Conservation (phyloP, 805 yeast genomes). For the Saturnispora bothae region DNA sequence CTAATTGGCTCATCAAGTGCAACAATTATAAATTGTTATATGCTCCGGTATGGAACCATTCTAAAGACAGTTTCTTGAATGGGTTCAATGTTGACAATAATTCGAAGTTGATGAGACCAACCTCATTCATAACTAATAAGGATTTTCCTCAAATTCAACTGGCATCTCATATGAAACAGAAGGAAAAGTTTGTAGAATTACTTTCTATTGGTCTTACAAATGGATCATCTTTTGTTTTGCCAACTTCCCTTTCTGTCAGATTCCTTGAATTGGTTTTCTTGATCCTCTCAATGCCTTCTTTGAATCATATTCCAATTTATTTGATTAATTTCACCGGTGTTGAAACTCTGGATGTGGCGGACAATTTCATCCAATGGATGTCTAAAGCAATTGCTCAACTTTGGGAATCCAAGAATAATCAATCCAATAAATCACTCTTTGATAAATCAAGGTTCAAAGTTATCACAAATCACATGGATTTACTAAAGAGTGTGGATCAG, state of each 20-base stretch:
- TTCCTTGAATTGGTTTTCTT: slow-evolving; percentile 62
- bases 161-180: slow-evolving; percentile 49
- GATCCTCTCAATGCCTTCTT: slow-evolving; percentile 15
- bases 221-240: slow-evolving; percentile 76
- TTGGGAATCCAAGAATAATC: slow-evolving; percentile 60
- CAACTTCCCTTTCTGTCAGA: slow-evolving; percentile 73
- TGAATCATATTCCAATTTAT: slow-evolving; percentile 48
- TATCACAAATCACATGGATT: slow-evolving; percentile 28
- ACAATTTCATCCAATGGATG: slow-evolving; percentile 94
- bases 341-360: slow-evolving; percentile 67
- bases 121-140: slow-evolving; percentile 69
- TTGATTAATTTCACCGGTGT: slow-evolving; percentile 73
- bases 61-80: slow-evolving; percentile 74
- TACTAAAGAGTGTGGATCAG: slow-evolving; percentile 1
- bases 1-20: slow-evolving; percentile 64
- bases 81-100: slow-evolving; percentile 46
- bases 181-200: slow-evolving; percentile 50
- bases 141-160: slow-evolving; percentile 46
- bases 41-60: slow-evolving; percentile 93
- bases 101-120: slow-evolving; percentile 63
- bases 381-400: slow-evolving; percentile 72
- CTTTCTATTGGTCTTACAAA: slow-evolving; percentile 56
- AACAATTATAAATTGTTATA: slow-evolving; percentile 73
- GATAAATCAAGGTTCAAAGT: slow-evolving; percentile 50
- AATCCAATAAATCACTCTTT: slow-evolving; percentile 57